A percentile compares a stretch with the other conserved stretches of the same genome.
Conservation (phyloP, 768 basidiomycete genomes). For the Lyophyllum shimeji region DNA sequence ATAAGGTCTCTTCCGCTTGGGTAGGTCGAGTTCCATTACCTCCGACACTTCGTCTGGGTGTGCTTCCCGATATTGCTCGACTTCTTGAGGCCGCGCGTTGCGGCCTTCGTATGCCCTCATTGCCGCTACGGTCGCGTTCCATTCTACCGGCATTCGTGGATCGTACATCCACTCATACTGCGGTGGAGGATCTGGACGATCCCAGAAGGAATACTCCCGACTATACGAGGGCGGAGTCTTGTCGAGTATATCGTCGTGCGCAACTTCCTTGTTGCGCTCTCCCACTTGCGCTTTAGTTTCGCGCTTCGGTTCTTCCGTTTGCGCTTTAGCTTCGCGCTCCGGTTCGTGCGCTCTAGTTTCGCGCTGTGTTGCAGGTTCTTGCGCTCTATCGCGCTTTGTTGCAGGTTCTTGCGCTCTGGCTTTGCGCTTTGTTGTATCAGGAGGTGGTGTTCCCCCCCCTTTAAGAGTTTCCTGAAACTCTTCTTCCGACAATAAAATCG, state of each 20-base stretch:
- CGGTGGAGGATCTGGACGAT: background rate
- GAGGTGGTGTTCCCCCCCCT: background rate
- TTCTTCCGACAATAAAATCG: background rate
- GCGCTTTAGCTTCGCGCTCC: background rate
- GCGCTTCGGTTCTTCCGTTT: too few relatives aligned
- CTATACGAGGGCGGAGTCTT: too few relatives aligned
- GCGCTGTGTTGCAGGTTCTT: too few relatives aligned
- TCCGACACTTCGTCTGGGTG: background rate
- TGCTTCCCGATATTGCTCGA: slow-evolving; percentile 1
- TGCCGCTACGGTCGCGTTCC: slow-evolving; percentile 17
- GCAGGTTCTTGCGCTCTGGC: too few relatives aligned
- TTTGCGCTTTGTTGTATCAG: too few relatives aligned
- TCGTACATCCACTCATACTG: background rate
- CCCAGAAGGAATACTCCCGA: background rate
- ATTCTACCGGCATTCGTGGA: slow-evolving; percentile 20
- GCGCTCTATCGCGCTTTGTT: too few relatives aligned
- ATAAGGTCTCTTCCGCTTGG: background rate
- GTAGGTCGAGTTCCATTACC: background rate
- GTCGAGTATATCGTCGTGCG: too few relatives aligned
- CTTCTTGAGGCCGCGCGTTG: background rate
- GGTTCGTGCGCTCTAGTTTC: too few relatives aligned
- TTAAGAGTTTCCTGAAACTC: slow-evolving; percentile 9
- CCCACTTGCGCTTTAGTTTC: too few relatives aligned
- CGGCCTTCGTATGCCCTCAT: background rate
- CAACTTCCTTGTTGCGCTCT: too few relatives aligned